These are phyloP conservation scores for Kodamaea kaohsiungensis DNA, from an alignment of 805 yeast species.

Conservation along the genomic window DNA sequence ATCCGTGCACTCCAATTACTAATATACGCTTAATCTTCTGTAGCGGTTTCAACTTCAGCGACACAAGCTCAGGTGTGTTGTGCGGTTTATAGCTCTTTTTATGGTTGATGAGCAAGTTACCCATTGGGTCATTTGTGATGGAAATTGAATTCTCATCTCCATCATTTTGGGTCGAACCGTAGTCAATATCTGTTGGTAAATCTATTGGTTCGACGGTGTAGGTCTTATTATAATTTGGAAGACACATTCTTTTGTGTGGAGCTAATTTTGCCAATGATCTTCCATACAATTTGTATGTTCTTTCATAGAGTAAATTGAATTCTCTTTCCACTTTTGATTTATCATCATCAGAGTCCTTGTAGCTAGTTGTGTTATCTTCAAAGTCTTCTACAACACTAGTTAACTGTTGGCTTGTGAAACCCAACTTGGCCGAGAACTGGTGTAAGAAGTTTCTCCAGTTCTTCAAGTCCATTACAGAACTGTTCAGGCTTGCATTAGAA, in stretches of 20 bases:
- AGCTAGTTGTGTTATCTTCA: constrained; percentile 11
- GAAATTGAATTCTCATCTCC: constrained; percentile 35
- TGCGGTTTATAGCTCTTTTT: constrained; percentile 12
- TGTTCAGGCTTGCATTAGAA: constrained; percentile 20
- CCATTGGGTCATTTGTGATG: constrained; percentile 43
- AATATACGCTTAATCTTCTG: constrained; percentile 57
- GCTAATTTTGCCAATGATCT: constrained; percentile 38
- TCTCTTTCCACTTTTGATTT: constrained; percentile 27
- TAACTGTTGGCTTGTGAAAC: constrained; percentile 33
- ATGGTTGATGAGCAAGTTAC: constrained; percentile 41
- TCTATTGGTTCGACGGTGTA: constrained; percentile 15
- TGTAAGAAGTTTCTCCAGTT: constrained; percentile 38
- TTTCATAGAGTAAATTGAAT: constrained; percentile 32
- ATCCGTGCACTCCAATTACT: constrained; percentile 94
- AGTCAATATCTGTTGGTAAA: constrained; percentile 4
- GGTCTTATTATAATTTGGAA: constrained; percentile 36
- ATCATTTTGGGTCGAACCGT: constrained; percentile 25
- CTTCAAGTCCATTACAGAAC: constrained; percentile 30
- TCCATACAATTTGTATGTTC: constrained; percentile 41
- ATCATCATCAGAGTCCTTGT: constrained; percentile 3
- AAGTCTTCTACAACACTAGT: constrained; percentile 23
- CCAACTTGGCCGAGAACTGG: constrained; percentile 36
- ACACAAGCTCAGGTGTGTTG: constrained; percentile 21
- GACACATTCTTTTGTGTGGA: constrained; percentile 37
- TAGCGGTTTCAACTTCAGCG: constrained; percentile 30